phyloP scores from a whole-genome alignment of 441 rosid genomes.

The Breynia disticha region DNA sequence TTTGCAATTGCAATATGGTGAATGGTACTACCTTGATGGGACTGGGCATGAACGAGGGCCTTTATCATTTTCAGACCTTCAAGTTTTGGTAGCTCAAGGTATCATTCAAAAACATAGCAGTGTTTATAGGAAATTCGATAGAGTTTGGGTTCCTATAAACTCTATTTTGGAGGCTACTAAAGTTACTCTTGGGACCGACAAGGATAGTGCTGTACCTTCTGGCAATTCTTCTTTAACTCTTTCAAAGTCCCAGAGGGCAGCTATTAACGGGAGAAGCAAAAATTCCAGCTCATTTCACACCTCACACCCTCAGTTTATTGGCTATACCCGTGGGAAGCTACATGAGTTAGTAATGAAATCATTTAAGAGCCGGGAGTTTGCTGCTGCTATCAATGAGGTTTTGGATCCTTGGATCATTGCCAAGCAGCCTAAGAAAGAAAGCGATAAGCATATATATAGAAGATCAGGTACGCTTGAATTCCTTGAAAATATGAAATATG shows the following conservation, averaged over 20 bases:
- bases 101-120: slow-evolving; percentile 56
- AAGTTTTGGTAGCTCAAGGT: slow-evolving; percentile 66
- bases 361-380: slow-evolving; percentile 89
- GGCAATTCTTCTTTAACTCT: slow-evolving; percentile 32
- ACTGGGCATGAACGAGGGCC: slow-evolving; percentile 96
- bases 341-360: slow-evolving; percentile 98
- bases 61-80: slow-evolving; percentile 61
- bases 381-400: slow-evolving; percentile 96
- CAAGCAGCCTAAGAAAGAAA: slow-evolving; percentile 90
- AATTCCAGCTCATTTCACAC: slow-evolving; percentile 44
- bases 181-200: slow-evolving; percentile 25
- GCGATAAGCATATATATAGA: slow-evolving; percentile 64
- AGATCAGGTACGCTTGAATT: slow-evolving; percentile 55
- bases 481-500: background rate
- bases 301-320: slow-evolving; percentile 88
- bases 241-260: slow-evolving; percentile 25
- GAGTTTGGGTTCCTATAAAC: slow-evolving; percentile 80
- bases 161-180: slow-evolving; percentile 38
- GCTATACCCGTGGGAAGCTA: slow-evolving; percentile 87
- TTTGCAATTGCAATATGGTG: slow-evolving; percentile 82
- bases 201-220: slow-evolving; percentile 24
- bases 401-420: slow-evolving; percentile 95
- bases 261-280: slow-evolving; percentile 21
- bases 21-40: slow-evolving; percentile 95
- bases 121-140: slow-evolving; percentile 82